Evolutionary conservation across 106 monocot genomes (phyloP).

Genomic region (Alisma plantagoaquatica): DNA sequence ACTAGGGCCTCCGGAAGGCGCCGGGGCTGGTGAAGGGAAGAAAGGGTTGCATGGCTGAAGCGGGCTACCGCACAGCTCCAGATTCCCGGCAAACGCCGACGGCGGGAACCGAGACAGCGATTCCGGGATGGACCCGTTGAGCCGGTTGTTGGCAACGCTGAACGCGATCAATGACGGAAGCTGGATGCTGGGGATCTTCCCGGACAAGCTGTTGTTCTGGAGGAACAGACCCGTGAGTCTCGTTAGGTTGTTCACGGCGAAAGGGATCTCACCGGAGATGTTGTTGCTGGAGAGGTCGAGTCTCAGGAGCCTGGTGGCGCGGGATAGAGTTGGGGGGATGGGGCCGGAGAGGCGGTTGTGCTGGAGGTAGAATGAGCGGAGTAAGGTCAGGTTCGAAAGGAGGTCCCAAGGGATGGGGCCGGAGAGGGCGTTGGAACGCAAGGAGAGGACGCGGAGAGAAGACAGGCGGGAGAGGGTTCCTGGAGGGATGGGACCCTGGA

Average conservation of each 20-base stretch:
- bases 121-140: slow-evolving; percentile 31
- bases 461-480: slow-evolving; percentile 37
- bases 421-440: slow-evolving; percentile 57
- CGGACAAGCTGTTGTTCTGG: slow-evolving; percentile 44
- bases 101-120: slow-evolving; percentile 28
- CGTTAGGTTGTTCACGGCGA: slow-evolving; percentile 49
- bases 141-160: slow-evolving; percentile 45
- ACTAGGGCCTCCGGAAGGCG: neutral
- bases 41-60: slow-evolving; percentile 20
- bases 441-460: slow-evolving; percentile 62
- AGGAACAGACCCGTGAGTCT: slow-evolving; percentile 34
- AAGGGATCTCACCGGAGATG: slow-evolving; percentile 60
- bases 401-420: slow-evolving; percentile 54
- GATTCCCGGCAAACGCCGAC: slow-evolving; percentile 34
- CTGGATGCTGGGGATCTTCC: slow-evolving; percentile 41
- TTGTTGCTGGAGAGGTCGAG: slow-evolving; percentile 64
- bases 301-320: slow-evolving; percentile 24
- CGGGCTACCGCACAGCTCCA: slow-evolving; percentile 27
- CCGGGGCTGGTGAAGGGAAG: slow-evolving; percentile 19
- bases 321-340: slow-evolving; percentile 27
- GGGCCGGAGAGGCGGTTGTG: slow-evolving; percentile 47
- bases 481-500: slow-evolving; percentile 43
- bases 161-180: slow-evolving; percentile 22
- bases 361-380: slow-evolving; percentile 59
- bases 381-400: slow-evolving; percentile 41